Percentiles rank a stretch among this genome's conserved stretches.
phyloP scores from a whole-genome alignment of 1,139 yeast genomes.

The Kluyveromyces marxianus region DNA sequence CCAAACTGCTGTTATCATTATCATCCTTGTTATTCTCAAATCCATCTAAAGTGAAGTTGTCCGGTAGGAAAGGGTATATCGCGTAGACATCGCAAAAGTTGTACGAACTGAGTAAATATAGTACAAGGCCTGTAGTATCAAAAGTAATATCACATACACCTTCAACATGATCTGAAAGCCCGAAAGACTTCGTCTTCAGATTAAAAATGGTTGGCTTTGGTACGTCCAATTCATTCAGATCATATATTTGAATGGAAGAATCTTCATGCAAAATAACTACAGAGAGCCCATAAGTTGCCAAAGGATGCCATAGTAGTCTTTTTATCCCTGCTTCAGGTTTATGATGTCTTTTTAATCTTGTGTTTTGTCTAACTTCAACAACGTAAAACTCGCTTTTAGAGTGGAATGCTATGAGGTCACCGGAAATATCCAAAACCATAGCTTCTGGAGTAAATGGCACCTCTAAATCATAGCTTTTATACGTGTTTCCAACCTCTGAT shows the following conservation, averaged over 20 bases:
- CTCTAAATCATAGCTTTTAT: conserved; percentile 2
- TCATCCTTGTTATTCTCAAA: background rate
- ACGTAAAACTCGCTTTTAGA: background rate
- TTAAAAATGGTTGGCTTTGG: conserved; percentile 26
- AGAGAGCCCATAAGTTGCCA: conserved; percentile 35
- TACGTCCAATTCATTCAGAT: conserved; percentile 24
- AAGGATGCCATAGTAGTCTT: conserved; percentile 39
- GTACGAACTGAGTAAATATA: conserved; percentile 37
- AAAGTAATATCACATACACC: conserved; percentile 36
- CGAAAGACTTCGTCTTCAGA: conserved; percentile 15
- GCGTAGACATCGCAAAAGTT: conserved; percentile 50
- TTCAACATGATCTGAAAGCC: conserved; percentile 23
- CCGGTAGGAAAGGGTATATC: conserved; percentile 50
- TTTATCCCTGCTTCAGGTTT: conserved; percentile 11
- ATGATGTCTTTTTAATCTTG: conserved; percentile 1
- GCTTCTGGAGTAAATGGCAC: conserved; percentile 12
- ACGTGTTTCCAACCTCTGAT: background rate
- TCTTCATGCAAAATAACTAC: conserved; percentile 36
- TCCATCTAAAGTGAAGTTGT: background rate
- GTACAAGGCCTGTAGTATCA: conserved; percentile 40
- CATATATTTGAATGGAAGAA: conserved; percentile 32
- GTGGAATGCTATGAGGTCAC: background rate
- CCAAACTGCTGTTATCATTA: background rate
- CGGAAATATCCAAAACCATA: conserved; percentile 1
- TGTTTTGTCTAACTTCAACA: background rate